A percentile compares a stretch with the other conserved stretches of the same genome.
Evolutionary conservation across 2,329 filamentous ascomycete genomes (phyloP).

Genomic region (Zasmidium cellare): DNA sequence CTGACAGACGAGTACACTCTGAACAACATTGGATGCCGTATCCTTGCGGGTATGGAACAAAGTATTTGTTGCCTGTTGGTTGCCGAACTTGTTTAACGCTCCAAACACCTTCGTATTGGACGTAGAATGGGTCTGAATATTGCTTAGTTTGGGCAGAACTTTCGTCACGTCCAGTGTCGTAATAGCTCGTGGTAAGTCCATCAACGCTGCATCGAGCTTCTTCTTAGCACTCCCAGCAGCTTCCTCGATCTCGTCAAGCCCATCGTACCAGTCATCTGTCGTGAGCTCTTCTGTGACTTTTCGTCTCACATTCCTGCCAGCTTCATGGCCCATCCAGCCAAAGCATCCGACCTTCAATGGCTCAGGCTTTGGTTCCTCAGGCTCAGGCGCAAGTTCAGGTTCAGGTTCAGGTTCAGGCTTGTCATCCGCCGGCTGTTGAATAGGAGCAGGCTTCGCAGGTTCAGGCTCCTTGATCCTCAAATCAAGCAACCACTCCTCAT

Average conservation of each 20-base stretch:
- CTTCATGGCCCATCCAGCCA: conserved; percentile 27
- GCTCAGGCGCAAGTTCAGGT: conserved; percentile 1
- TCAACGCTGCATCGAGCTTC: conserved; percentile 4
- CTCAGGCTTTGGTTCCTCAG: not conserved
- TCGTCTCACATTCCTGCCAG: conserved; percentile 28
- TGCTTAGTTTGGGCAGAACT: conserved; percentile 68
- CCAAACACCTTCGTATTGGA: conserved; percentile 16
- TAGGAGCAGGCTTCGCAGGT: conserved; percentile 3
- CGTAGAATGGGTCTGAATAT: conserved; percentile 52
- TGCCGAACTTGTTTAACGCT: conserved; percentile 28
- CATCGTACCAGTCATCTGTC: conserved; percentile 30
- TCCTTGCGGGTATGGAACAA: conserved; percentile 25
- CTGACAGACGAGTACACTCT: conserved; percentile 24
- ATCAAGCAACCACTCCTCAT: conserved; percentile 24
- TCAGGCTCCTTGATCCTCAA: conserved; percentile 2
- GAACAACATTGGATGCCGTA: conserved; percentile 13
- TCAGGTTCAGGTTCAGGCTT: not conserved
- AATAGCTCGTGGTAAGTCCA: conserved; percentile 66
- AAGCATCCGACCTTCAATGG: conserved; percentile 16
- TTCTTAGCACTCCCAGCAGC: conserved; percentile 39
- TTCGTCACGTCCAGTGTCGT: conserved; percentile 74
- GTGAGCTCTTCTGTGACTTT: conserved; percentile 21
- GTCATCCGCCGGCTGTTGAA: not conserved
- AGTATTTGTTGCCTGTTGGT: conserved; percentile 27
- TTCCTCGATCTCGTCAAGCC: conserved; percentile 23